phyloP scores from a whole-genome alignment of 495 filamentous ascomycete species.

The Emericellopsis terricola region DNA sequence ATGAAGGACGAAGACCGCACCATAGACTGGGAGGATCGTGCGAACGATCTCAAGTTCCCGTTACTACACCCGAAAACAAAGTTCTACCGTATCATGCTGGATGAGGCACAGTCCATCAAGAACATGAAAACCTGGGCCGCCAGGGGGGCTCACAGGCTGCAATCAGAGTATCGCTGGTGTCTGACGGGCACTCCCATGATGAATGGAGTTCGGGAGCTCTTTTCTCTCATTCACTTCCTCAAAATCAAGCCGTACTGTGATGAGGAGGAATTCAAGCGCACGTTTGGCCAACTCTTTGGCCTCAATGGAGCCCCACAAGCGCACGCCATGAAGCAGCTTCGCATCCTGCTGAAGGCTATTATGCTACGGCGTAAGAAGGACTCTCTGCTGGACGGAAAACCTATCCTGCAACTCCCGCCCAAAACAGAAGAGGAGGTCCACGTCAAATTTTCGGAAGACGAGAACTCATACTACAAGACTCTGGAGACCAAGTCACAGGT shows the following conservation, averaged over 20 bases:
- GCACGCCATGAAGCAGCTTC: slow-evolving; percentile 59
- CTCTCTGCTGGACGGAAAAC: slow-evolving; percentile 68
- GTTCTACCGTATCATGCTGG: slow-evolving; percentile 78
- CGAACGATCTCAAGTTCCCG: slow-evolving; percentile 25
- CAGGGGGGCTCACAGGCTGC: slow-evolving; percentile 39
- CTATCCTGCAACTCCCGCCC: slow-evolving; percentile 57
- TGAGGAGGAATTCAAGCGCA: slow-evolving; percentile 37
- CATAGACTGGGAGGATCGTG: slow-evolving; percentile 6
- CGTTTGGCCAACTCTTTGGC: slow-evolving; percentile 18
- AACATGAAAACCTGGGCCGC: slow-evolving; percentile 55
- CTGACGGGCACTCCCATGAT: slow-evolving; percentile 93
- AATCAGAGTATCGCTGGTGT: slow-evolving; percentile 55
- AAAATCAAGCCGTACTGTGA: slow-evolving; percentile 65
- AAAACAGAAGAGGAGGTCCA: slow-evolving; percentile 48
- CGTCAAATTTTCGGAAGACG: slow-evolving; percentile 57
- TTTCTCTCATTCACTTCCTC: slow-evolving; percentile 65
- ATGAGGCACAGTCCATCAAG: slow-evolving; percentile 92
- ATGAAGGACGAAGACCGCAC: slow-evolving; percentile 10
- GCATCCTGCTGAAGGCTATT: slow-evolving; percentile 65
- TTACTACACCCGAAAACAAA: slow-evolving; percentile 44
- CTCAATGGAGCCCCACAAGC: no score
- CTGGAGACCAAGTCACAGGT: slow-evolving; percentile 50
- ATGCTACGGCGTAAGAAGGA: slow-evolving; percentile 74
- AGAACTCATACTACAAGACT: slow-evolving; percentile 50
- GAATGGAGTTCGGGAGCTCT: slow-evolving; percentile 74